Base-by-base conservation (phyloP, 1,139 yeast species). In the Pichia terricola region DNA sequence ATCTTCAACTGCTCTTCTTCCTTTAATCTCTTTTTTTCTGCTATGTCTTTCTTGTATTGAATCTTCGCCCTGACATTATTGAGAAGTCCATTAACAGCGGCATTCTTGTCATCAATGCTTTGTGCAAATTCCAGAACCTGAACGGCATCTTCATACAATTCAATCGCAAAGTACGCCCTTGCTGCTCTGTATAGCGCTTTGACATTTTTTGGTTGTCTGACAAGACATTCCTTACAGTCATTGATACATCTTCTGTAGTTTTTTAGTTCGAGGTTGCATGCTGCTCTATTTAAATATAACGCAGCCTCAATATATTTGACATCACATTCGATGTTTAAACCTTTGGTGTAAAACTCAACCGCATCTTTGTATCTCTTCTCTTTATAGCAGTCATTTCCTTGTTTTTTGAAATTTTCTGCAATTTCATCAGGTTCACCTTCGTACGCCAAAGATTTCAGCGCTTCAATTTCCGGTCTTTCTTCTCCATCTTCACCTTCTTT, bases 401-500 rank as follows among this genome's bases (percentile, higher is more conserved):
- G 97, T 50, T 76, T 81, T 53, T 88, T 88, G 68, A 89, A 91
- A 58, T 88, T 88, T 31, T 77, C 73, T 2, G 97, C 97, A 40
- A 89, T 69, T 57, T 91, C 98, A 55, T 83, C 79, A 0, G 97
- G 96, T 50, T 87, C 95, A 34, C 98, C 98, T 42, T 91, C 98
- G 59, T 86, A 89, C 0, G 95, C 96, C 56, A 94, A 69, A 10
- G 96, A 91, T 59, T 80, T 81, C 50, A 91, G 71, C 0, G 98
- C 98, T 59, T 91, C 97, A 26, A 94, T 65, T 43, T 77, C 81
- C 5, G 71, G 59, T 56, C 86, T 87, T 39, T 79, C 83, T 34
- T 89, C 94, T 34, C 83, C 86, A 8, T 77, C 83, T 7, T 86
- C 91, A 5, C 79, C 74, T 36, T 79, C 85, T 55, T 83, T 95